phyloP scores from a whole-genome alignment of 192 early-diverging fungal genomes.

The Entomortierella lignicola region DNA sequence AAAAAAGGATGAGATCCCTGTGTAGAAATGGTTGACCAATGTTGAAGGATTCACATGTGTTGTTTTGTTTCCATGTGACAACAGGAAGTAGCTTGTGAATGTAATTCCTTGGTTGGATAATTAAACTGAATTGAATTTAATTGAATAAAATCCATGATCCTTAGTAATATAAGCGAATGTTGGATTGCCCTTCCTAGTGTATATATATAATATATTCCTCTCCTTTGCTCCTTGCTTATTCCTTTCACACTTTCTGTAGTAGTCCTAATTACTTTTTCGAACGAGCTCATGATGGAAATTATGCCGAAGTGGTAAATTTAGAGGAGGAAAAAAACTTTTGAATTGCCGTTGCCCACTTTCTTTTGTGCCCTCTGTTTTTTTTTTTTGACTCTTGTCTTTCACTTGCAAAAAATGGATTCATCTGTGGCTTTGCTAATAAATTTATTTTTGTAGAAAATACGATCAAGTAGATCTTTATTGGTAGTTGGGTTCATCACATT shows the following conservation, averaged over 20 bases:
- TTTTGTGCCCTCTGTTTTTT: slow-evolving; percentile 21
- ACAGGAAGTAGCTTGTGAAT: not conserved
- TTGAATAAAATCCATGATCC: too few relatives aligned
- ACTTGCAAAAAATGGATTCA: slow-evolving; percentile 12
- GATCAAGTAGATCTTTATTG: not conserved
- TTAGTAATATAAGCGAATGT: too few relatives aligned
- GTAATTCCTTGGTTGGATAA: not conserved
- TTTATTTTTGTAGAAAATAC: not conserved
- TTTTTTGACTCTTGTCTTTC: slow-evolving; percentile 9
- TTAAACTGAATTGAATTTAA: too few relatives aligned
- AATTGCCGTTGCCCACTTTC: slow-evolving; percentile 17
- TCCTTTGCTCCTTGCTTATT: slow-evolving; percentile 5
- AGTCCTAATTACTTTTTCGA: slow-evolving; percentile 50
- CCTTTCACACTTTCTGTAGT: not conserved
- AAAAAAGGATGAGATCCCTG: slow-evolving; percentile 3
- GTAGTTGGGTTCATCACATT: too few relatives aligned
- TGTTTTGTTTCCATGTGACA: too few relatives aligned
- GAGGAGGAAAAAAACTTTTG: slow-evolving; percentile 52
- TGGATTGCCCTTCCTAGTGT: too few relatives aligned
- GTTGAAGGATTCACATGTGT: not conserved
- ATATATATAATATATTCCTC: too few relatives aligned
- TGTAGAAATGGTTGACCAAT: not conserved
- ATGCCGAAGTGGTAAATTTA: slow-evolving; percentile 56
- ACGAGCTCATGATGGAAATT: slow-evolving; percentile 56
- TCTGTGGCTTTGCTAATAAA: slow-evolving; percentile 5